Conservation (phyloP, 768 basidiomycete genomes). For the Fomitopsis pulvina region DNA sequence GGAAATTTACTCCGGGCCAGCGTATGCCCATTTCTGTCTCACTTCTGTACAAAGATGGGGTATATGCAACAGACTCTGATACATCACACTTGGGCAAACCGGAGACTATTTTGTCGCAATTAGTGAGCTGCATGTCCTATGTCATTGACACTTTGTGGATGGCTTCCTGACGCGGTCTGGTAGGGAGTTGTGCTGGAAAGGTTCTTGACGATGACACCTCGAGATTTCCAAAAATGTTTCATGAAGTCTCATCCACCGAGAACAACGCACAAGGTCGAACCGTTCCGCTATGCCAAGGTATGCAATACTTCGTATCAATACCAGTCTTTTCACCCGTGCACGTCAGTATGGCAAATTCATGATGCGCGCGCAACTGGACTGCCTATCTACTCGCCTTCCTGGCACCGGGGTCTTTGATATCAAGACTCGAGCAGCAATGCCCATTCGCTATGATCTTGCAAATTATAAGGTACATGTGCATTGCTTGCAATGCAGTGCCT, state of each 20-base stretch:
- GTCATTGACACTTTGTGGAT: neutral
- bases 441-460: constrained; percentile 77
- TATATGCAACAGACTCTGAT: constrained; percentile 61
- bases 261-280: constrained; percentile 85
- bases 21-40: constrained; percentile 67
- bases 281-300: constrained; percentile 81
- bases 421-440: constrained; percentile 85
- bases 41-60: constrained; percentile 58
- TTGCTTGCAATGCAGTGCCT: too few relatives aligned
- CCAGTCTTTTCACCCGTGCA: neutral
- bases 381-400: constrained; percentile 71
- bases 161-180: neutral
- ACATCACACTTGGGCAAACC: neutral
- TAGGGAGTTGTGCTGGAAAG: constrained; percentile 90
- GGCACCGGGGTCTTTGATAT: constrained; percentile 93
- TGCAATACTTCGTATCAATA: constrained; percentile 10
- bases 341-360: constrained; percentile 55
- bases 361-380: constrained; percentile 95
- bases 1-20: constrained; percentile 68
- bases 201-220: constrained; percentile 62
- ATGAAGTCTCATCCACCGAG: constrained; percentile 23
- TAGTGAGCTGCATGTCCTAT: constrained; percentile 51
- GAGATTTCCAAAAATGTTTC: constrained; percentile 55
- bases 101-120: constrained; percentile 51
- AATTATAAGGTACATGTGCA: constrained; percentile 59